Base-by-base conservation (phyloP, 371 early-diverging fungal species). In the Mortierella sp. region DNA sequence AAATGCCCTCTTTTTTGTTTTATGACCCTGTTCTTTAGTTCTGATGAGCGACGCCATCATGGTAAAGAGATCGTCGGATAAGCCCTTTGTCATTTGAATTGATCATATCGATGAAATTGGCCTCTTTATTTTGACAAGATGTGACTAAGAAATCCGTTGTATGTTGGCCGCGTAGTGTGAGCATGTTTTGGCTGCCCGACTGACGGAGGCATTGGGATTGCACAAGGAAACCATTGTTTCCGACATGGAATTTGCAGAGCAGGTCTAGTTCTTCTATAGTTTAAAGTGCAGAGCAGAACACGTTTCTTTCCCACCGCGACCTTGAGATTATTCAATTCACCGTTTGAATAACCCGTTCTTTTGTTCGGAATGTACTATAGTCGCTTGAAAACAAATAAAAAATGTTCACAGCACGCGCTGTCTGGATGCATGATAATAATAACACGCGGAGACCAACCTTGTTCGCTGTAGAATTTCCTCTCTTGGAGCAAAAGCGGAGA, bases 101-200 rank as follows among this genome's bases (percentile, higher is more conserved):
- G n/a, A n/a, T n/a, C n/a, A n/a, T n/a, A n/a, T n/a, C n/a, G n/a
- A n/a, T n/a, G n/a, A n/a, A n/a, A n/a, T n/a, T n/a, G n/a, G n/a
- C n/a, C n/a, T n/a, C n/a, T n/a, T n/a, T n/a, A n/a, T n/a, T n/a
- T n/a, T n/a, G n/a, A n/a, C n/a, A n/a, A n/a, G n/a, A n/a, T n/a
- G n/a, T n/a, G n/a, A n/a, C n/a, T n/a, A n/a, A n/a, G n/a, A n/a
- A n/a, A n/a, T n/a, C n/a, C n/a, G n/a, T n/a, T n/a, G n/a, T n/a
- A n/a, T n/a, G n/a, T 30, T n/a, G 28, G 21, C 39, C 23, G 30
- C 15, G 15, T 49, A 67, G 68, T 67, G 68, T 31, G 58, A 59
- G 27, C 68, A 67, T 54, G 50, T 60, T 24, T 44, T 67, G 56
- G 68, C 68, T 7, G 50, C 68, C 24, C 50, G 34, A n/a, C 30